phyloP scores from a whole-genome alignment of 345 rosid genomes.

The Rhodamnia argentea region DNA sequence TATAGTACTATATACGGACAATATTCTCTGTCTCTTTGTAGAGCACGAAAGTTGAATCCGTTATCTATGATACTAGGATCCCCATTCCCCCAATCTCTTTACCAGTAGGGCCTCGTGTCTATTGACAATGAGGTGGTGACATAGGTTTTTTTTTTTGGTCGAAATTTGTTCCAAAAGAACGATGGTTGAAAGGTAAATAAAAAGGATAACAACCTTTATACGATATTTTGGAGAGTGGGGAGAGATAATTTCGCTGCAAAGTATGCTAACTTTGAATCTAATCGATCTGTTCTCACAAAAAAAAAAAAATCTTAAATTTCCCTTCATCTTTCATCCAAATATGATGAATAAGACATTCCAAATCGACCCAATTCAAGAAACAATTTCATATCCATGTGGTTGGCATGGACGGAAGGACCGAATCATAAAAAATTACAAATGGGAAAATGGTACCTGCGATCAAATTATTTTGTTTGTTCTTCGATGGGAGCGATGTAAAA shows the following conservation, averaged over 20 bases:
- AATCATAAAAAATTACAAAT: background rate
- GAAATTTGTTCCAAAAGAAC: no score
- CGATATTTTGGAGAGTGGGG: background rate
- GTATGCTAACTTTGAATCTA: background rate
- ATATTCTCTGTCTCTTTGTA: no score
- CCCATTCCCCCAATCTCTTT: no score
- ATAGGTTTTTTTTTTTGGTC: no score
- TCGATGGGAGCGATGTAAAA: background rate
- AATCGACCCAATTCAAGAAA: background rate
- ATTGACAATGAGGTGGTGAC: no score
- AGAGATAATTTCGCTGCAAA: background rate
- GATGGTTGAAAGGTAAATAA: background rate
- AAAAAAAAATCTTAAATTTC: background rate
- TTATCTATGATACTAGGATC: no score
- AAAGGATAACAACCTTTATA: background rate
- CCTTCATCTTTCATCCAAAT: background rate
- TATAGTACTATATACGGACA: no score
- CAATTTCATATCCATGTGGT: background rate
- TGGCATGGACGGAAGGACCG: background rate
- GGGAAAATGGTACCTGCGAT: background rate
- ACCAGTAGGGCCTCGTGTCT: no score
- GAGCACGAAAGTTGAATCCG: accelerated
- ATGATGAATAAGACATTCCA: background rate
- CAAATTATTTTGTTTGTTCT: background rate
- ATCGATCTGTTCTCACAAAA: background rate